These are phyloP conservation scores for Leccinellum rugosiceps DNA, from an alignment of 768 basidiomycete species.

Conservation along the genomic window DNA sequence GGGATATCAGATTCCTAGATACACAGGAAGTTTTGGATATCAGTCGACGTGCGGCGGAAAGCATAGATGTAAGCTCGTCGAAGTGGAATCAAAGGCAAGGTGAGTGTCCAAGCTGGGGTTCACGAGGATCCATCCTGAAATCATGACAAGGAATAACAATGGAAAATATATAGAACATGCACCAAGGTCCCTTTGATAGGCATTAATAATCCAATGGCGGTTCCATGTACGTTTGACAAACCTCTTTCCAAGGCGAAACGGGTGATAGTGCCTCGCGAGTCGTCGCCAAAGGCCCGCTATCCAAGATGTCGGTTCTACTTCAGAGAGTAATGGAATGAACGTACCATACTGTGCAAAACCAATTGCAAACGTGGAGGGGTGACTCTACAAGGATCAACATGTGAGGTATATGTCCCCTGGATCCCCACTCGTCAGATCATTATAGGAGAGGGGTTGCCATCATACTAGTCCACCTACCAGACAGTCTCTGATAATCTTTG, in stretches of 20 bases:
- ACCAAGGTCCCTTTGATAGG: slow-evolving; percentile 12
- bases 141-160: slow-evolving; percentile 13
- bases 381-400: slow-evolving; percentile 38
- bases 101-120: slow-evolving; percentile 30
- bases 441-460: background rate
- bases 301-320: background rate
- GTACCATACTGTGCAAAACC: slow-evolving; percentile 60
- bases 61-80: slow-evolving; percentile 59
- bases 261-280: slow-evolving; percentile 56
- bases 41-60: slow-evolving; percentile 67
- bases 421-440: background rate
- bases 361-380: slow-evolving; percentile 46
- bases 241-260: slow-evolving; percentile 48
- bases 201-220: slow-evolving; percentile 4
- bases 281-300: slow-evolving; percentile 49
- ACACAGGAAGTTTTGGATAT: slow-evolving; percentile 80
- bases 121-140: background rate
- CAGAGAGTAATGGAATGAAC: slow-evolving; percentile 5
- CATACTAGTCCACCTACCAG: slow-evolving; percentile 50
- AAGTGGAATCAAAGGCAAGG: slow-evolving; percentile 58
- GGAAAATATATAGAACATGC: slow-evolving; percentile 29
- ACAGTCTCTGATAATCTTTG: slow-evolving; percentile 81
- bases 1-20: slow-evolving; percentile 86
- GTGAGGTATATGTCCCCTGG: slow-evolving; percentile 28
- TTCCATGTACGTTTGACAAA: slow-evolving; percentile 32